Conservation (phyloP, 164 flowering plant genomes). For the Aristolochia californica region DNA sequence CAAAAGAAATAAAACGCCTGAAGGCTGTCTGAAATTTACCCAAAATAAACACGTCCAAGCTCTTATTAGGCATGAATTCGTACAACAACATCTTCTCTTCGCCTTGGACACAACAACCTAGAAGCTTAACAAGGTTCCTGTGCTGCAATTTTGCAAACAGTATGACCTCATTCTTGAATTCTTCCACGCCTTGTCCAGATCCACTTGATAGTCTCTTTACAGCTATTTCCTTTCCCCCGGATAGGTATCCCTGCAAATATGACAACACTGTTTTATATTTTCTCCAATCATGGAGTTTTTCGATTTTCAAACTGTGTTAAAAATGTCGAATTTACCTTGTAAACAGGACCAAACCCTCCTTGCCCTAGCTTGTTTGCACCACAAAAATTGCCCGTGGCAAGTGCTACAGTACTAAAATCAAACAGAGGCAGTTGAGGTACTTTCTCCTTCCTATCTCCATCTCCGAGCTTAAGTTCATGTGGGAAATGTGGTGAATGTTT, state of each 20-base stretch:
- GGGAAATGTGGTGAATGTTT: slow-evolving; percentile 7
- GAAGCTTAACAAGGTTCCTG: slow-evolving; percentile 8
- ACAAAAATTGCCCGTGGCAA: slow-evolving; percentile 48
- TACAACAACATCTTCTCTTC: slow-evolving; percentile 6
- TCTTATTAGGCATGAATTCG: slow-evolving; percentile 22
- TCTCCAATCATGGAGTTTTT: no score
- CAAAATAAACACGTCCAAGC: slow-evolving; percentile 4
- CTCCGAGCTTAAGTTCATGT: slow-evolving; percentile 24
- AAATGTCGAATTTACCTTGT: slow-evolving; percentile 36
- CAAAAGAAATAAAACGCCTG: no score
- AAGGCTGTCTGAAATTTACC: background rate
- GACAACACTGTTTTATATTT: no score
- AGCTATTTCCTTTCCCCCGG: background rate
- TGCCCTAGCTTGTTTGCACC: slow-evolving; percentile 50
- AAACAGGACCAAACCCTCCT: slow-evolving; percentile 84
- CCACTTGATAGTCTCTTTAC: slow-evolving; percentile 9
- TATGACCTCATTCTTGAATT: slow-evolving; percentile 27
- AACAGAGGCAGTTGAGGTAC: slow-evolving; percentile 38
- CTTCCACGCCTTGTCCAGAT: slow-evolving; percentile 20
- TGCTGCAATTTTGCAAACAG: slow-evolving; percentile 9
- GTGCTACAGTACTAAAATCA: slow-evolving; percentile 26
- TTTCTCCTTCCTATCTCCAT: slow-evolving; percentile 23
- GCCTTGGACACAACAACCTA: slow-evolving; percentile 4
- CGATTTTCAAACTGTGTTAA: no score
- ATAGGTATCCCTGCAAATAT: no score